Evolutionary conservation across 805 yeast genomes (phyloP), one percentile per base, ranked within the genome.

Genomic region (Yamadazyma paraphyllophila): DNA sequence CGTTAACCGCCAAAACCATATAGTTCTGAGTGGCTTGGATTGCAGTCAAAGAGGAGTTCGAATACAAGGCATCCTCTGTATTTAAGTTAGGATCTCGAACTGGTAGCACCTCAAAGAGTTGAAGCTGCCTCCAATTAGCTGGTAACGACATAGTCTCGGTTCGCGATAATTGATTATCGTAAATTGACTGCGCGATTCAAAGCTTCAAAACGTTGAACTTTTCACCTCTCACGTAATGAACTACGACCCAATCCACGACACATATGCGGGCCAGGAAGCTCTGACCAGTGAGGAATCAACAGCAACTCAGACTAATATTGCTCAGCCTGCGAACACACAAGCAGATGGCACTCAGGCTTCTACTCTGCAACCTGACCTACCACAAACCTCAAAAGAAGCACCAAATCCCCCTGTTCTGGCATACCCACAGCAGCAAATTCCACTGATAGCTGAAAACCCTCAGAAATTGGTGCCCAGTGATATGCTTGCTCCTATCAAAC

Each of bases 41-140:
- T 1, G 89, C 81, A 4, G 86, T 73, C 32, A 90, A 61, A 10
- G 81, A 70, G 1, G 91, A 82, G 58, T 90, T 96, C 1, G 97
- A 88, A 62, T 85, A 91, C 20, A 91, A 69, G 0, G 87, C 85
- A 4, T 74, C 69, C 3, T 71, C 73, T 0, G 84, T 71, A 6
- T 83, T 83, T 46, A 78, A 74, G 48, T 78, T 70, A 4, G 98
- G 98, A 59, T 94, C 99, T 49, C 82, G 69, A 14, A 94, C 85
- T 5, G 97, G 97, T 0, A 82, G 75, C 31, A 80, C 75, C 43
- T 89, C 96, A 62, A 86, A 90, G 63, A 92, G 86, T 49, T 88
- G 88, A 65, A 92, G 87, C 58, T 87, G 96, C 48, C 92, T 73
- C 55, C 52, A 51, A 39, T 47, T 48, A 2, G 50, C 49, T 3